These are phyloP conservation scores for Fimicolochytrium jonesii DNA, from an alignment of 192 early-diverging fungal species.

Conservation along the genomic window DNA sequence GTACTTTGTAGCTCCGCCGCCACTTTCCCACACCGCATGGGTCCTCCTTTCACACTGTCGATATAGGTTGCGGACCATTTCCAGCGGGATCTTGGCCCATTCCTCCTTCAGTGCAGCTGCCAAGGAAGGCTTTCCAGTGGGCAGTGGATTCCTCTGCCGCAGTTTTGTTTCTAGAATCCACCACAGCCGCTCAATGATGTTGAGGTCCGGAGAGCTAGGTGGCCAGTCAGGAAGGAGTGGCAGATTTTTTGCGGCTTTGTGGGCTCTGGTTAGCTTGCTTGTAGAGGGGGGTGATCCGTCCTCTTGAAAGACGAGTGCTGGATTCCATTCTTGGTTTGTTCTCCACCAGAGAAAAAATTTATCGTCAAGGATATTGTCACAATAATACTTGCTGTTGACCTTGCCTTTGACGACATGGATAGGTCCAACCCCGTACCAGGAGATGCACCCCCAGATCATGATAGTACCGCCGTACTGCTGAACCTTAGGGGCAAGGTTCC, in stretches of 20 bases:
- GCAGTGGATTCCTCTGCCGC: background rate
- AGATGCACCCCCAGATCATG: constrained; percentile 11
- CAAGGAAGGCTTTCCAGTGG: background rate
- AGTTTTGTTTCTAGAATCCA: background rate
- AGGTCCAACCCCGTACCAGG: background rate
- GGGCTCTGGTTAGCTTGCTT: background rate
- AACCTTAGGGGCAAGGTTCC: background rate
- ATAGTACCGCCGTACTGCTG: background rate
- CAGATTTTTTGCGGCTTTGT: background rate
- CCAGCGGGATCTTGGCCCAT: too few relatives aligned
- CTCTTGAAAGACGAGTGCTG: background rate
- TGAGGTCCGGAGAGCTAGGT: constrained; percentile 5
- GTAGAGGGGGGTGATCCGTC: background rate
- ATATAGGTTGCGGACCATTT: too few relatives aligned
- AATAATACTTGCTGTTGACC: background rate
- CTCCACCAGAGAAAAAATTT: background rate
- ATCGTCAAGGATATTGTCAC: background rate
- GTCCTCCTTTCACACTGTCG: too few relatives aligned
- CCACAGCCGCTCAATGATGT: constrained; percentile 3
- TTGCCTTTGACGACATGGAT: background rate
- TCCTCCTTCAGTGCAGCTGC: background rate
- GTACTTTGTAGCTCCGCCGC: too few relatives aligned
- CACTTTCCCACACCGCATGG: too few relatives aligned
- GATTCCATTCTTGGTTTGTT: background rate
- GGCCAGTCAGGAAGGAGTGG: background rate